phyloP scores from a whole-genome alignment of 208 protist species.

The Trypanosoma avium region DNA sequence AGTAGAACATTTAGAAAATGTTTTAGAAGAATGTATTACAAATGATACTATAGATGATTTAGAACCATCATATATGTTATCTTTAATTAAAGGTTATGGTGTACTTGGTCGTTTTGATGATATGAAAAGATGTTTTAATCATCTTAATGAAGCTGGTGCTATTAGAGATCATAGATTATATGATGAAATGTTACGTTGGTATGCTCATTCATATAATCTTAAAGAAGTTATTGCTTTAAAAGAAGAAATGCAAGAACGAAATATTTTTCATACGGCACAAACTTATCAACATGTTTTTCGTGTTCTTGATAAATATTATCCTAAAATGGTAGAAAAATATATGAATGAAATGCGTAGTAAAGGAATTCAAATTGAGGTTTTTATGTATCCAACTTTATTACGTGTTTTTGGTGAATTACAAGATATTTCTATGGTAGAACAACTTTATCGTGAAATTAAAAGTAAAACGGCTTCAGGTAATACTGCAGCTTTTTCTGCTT shows the following conservation, averaged over 20 bases:
- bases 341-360: slow-evolving; percentile 75
- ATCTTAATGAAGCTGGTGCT: slow-evolving; percentile 39
- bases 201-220: slow-evolving; percentile 78
- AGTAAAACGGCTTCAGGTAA: slow-evolving; percentile 40
- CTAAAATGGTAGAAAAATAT: slow-evolving; percentile 86
- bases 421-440: slow-evolving; percentile 55
- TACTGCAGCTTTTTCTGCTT: slow-evolving; percentile 37
- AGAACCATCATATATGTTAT: slow-evolving; percentile 53
- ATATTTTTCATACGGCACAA: slow-evolving; percentile 77
- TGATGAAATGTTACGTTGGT: slow-evolving; percentile 91
- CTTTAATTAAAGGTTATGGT: slow-evolving; percentile 85
- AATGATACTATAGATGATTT: slow-evolving; percentile 68
- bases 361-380: slow-evolving; percentile 72
- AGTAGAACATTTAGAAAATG: slow-evolving; percentile 61
- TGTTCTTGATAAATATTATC: slow-evolving; percentile 89
- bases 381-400: slow-evolving; percentile 86
- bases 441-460: slow-evolving; percentile 79
- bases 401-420: slow-evolving; percentile 81
- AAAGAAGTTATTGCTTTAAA: slow-evolving; percentile 89
- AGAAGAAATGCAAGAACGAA: slow-evolving; percentile 76
- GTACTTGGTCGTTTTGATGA: slow-evolving; percentile 74
- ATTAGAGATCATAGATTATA: slow-evolving; percentile 78
- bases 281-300: slow-evolving; percentile 88
- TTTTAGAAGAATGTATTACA: slow-evolving; percentile 56
- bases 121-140: slow-evolving; percentile 74